A percentile compares a stretch with the other conserved stretches of the same genome.
phyloP scores from a whole-genome alignment of 73 alveolate species.

The Paramecium biaurelia region DNA sequence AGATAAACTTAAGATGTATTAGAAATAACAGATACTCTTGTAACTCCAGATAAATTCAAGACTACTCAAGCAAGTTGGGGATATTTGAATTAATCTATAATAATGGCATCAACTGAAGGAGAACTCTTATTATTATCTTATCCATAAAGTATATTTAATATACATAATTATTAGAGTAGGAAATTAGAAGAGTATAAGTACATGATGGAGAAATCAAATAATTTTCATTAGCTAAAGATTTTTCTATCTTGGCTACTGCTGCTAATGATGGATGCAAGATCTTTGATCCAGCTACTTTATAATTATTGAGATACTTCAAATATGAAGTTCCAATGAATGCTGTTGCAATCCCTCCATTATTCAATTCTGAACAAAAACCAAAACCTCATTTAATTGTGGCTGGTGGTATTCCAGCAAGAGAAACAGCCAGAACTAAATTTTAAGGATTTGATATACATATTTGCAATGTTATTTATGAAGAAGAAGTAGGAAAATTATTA shows the following conservation, averaged over 20 bases:
- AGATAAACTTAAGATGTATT: background rate
- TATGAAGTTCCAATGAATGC: constrained; percentile 63
- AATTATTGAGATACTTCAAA: constrained; percentile 47
- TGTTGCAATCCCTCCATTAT: constrained; percentile 60
- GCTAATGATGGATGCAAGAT: constrained; percentile 62
- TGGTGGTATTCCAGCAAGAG: constrained; percentile 70
- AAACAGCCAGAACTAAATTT: constrained; percentile 56
- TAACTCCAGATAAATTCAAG: background rate
- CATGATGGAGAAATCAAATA: constrained; percentile 61
- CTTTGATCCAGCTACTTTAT: constrained; percentile 55
- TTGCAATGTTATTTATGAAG: constrained; percentile 57
- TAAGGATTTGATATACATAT: constrained; percentile 61
- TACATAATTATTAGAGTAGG: background rate
- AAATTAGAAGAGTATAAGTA: background rate
- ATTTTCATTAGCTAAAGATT: constrained; percentile 54
- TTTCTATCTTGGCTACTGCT: constrained; percentile 59
- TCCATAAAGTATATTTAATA: background rate
- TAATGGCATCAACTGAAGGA: background rate
- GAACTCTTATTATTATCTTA: background rate
- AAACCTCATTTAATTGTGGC: constrained; percentile 57
- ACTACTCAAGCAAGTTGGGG: constrained; percentile 41
- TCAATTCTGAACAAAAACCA: background rate
- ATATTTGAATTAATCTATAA: constrained; percentile 1
- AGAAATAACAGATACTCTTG: background rate
- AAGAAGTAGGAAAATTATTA: constrained; percentile 60